These are phyloP conservation scores for Lathyrus sativus DNA, from an alignment of 306 rosid species.

Conservation along the genomic window DNA sequence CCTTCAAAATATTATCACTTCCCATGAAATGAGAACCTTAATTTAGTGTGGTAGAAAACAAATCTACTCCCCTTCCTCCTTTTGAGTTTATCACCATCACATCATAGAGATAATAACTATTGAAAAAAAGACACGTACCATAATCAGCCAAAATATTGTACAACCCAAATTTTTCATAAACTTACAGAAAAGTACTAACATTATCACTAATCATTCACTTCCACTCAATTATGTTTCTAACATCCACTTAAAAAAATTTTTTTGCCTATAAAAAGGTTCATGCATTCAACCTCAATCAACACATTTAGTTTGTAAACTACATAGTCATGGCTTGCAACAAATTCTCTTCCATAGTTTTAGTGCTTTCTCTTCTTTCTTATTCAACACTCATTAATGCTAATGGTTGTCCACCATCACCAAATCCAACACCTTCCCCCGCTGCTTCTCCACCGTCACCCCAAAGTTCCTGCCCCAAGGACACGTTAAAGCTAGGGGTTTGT, in stretches of 20 bases:
- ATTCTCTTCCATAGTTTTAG: constrained; percentile 46
- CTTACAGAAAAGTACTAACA: constrained; percentile 49
- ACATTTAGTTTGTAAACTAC: constrained; percentile 1
- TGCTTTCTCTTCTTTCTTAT: constrained; percentile 57
- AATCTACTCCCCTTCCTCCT: constrained; percentile 33
- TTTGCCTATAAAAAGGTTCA: constrained; percentile 49
- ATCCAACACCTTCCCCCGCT: neutral
- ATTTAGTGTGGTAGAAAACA: constrained; percentile 24
- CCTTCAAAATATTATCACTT: constrained; percentile 46
- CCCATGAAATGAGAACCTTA: constrained; percentile 34
- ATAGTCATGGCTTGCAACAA: constrained; percentile 53
- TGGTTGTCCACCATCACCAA: constrained; percentile 37
- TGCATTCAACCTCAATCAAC: constrained; percentile 25
- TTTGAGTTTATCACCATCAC: neutral
- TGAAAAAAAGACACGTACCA: neutral
- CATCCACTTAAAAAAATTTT: constrained; percentile 40
- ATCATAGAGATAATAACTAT: constrained; percentile 9
- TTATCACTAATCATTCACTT: constrained; percentile 50
- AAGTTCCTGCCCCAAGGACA: constrained; percentile 57
- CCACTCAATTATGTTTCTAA: constrained; percentile 50
- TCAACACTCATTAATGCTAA: constrained; percentile 51
- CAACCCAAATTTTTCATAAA: constrained; percentile 25
- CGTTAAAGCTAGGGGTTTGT: constrained; percentile 76
- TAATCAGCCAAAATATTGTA: constrained; percentile 3
- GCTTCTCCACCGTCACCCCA: neutral